These are phyloP conservation scores for Candida hispaniensis DNA, from an alignment of 805 yeast species.

Conservation along the genomic window DNA sequence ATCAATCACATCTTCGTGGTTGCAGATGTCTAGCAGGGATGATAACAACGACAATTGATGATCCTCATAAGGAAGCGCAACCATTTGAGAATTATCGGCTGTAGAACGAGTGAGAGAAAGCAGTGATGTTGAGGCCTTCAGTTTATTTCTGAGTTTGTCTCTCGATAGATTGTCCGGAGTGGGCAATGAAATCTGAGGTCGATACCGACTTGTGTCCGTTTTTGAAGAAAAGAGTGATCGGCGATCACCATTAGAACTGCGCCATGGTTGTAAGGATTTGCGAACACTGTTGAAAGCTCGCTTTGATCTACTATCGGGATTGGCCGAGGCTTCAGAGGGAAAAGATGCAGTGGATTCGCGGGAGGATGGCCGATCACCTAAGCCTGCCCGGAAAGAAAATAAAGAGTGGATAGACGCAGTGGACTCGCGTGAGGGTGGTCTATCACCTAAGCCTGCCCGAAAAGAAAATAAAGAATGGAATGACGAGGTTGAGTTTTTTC, in stretches of 20 bases:
- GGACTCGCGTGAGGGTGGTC: slow-evolving; percentile 14
- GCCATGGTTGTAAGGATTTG: too few species aligned
- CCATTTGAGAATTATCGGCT: slow-evolving; percentile 21
- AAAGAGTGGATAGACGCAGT: slow-evolving; percentile 12
- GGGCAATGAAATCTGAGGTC: slow-evolving; percentile 45
- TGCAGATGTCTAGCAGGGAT: slow-evolving; percentile 32
- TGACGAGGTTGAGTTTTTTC: slow-evolving; percentile 10
- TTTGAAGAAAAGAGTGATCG: slow-evolving; percentile 6
- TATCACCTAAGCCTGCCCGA: slow-evolving; percentile 12
- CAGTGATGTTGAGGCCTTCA: slow-evolving; percentile 42
- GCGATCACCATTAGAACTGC: too few species aligned
- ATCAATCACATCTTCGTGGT: slow-evolving; percentile 27
- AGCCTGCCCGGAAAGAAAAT: background rate
- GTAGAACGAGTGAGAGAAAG: slow-evolving; percentile 30
- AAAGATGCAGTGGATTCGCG: slow-evolving; percentile 13
- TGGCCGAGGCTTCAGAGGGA: slow-evolving; percentile 14
- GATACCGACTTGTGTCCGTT: slow-evolving; percentile 12
- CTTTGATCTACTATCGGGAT: slow-evolving; percentile 9
- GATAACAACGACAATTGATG: slow-evolving; percentile 29
- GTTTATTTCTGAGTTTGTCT: slow-evolving; percentile 43
- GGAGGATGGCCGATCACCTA: slow-evolving; percentile 2
- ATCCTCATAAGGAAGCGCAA: slow-evolving; percentile 30
- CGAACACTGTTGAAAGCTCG: slow-evolving; percentile 12
- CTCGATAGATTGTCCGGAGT: slow-evolving; percentile 46
- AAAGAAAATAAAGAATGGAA: slow-evolving; percentile 12